Conservation (phyloP, 768 basidiomycete genomes). For the Psilocybe cyanescens region DNA sequence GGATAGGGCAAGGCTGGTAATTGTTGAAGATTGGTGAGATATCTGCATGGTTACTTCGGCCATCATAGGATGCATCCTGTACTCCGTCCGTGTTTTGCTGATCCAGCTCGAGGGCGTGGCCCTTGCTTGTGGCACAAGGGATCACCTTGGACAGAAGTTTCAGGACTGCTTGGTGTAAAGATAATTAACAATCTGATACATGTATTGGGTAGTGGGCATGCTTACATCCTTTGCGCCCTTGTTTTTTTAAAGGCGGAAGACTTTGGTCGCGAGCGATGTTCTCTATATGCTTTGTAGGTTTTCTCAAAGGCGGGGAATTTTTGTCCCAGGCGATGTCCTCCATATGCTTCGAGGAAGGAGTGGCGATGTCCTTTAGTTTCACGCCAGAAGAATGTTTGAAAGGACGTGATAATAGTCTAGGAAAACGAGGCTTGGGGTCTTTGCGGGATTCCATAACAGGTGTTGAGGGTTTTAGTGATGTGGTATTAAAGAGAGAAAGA, state of each 20-base stretch:
- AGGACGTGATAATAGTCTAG: neutral
- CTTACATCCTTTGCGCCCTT: neutral
- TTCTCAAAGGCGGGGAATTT: too few species aligned
- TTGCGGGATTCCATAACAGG: neutral
- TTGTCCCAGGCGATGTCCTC: neutral
- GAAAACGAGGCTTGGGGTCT: neutral
- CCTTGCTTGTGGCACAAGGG: neutral
- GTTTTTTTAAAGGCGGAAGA: neutral
- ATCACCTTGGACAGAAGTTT: neutral
- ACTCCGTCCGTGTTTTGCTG: too few species aligned
- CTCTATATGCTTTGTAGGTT: too few species aligned
- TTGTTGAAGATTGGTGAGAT: too few species aligned
- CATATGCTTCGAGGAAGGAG: neutral
- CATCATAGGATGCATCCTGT: too few species aligned
- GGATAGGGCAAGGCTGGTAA: too few species aligned
- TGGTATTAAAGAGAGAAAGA: neutral
- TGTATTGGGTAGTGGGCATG: neutral
- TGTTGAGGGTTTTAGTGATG: neutral
- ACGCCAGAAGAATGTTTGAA: neutral
- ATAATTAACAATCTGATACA: neutral
- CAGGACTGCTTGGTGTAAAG: neutral
- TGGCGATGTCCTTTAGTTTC: neutral
- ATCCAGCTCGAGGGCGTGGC: too few species aligned
- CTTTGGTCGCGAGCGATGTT: neutral
- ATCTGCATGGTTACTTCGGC: too few species aligned